Base-by-base conservation (phyloP, 1,139 yeast species). In the Geotrichum histeridarum region DNA sequence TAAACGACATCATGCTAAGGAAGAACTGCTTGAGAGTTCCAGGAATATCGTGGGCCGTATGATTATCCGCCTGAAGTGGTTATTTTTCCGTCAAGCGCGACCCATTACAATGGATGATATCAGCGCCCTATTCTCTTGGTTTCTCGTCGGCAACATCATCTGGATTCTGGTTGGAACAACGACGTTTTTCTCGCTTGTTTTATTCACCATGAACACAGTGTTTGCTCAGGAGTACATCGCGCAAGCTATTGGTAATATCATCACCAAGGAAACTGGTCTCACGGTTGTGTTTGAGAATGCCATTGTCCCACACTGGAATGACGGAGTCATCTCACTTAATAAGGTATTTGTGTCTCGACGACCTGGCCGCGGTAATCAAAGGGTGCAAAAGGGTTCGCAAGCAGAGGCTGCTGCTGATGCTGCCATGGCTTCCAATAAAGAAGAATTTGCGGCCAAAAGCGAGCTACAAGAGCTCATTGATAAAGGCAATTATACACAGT, bases 401-500 rank as follows among this genome's bases (percentile, higher is more conserved):
- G 81, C 82, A 2, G 81, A 74, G 50, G 88, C 86, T 0, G 79
- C 79, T 42, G 82, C 83, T 6, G 70, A 55, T 7, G 60, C 59
- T 15, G 66, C 65, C 4, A 39, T 52, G 36, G 68, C 67, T 2
- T 33, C 42, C 27, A 43, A 43, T 43, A 32, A 27, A 8, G 42
- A 33, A 17, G 43, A 32, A n/a, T 41, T 39, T 12, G 67, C 66
- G 1, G 68, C 63, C 2, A 66, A 60, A 14, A 66, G 62, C 11
- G 50, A 50, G 36, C 70, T 68, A 32, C 76, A 62, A 12, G 67
- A 73, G 27, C 74, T 70, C 9, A 77, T 71, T 41, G 96, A 91
- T 63, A 95, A 89, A 66, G 97, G 97, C 0, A 93, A 93, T 68
- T 93, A 91, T 67, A 91, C 99, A 0, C 99, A 93, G 66, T 93